Conservation (phyloP, 202 grass and related monocot species). For the Setaria viridis region DNA sequence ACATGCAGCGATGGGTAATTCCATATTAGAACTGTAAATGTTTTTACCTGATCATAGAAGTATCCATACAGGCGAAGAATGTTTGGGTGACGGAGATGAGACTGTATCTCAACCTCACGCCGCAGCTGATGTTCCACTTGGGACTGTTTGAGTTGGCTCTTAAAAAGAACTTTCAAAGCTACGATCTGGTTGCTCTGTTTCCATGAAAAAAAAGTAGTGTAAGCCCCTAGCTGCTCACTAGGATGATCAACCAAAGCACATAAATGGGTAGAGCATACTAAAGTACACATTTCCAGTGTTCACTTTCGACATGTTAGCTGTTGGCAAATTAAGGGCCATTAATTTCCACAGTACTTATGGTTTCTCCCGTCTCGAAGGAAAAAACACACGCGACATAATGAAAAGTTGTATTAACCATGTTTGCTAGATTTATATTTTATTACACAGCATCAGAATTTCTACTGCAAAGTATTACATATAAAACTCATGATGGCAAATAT, state of each 20-base stretch:
- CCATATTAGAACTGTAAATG: background rate
- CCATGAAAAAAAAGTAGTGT: constrained; percentile 29
- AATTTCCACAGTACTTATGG: background rate
- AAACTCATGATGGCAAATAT: background rate
- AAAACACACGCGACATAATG: background rate
- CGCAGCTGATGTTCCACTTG: constrained; percentile 90
- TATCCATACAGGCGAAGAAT: constrained; percentile 95
- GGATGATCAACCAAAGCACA: background rate
- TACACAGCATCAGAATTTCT: background rate
- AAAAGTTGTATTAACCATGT: background rate
- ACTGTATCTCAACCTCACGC: constrained; percentile 94
- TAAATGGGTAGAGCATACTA: background rate
- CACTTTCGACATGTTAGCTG: background rate
- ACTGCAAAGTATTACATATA: background rate
- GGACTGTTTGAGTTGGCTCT: constrained; percentile 93
- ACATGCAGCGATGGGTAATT: constrained; percentile 16
- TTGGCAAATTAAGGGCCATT: background rate
- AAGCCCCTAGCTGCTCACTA: background rate
- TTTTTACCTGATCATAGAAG: constrained; percentile 91
- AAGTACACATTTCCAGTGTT: background rate
- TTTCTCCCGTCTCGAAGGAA: background rate
- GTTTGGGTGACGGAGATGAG: constrained; percentile 80
- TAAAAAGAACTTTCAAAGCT: constrained; percentile 96
- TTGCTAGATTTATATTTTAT: background rate
- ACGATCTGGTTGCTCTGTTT: constrained; percentile 85